Evolutionary conservation across 352 stramenopile genomes (phyloP).

Genomic region (Phytophthora syringae): DNA sequence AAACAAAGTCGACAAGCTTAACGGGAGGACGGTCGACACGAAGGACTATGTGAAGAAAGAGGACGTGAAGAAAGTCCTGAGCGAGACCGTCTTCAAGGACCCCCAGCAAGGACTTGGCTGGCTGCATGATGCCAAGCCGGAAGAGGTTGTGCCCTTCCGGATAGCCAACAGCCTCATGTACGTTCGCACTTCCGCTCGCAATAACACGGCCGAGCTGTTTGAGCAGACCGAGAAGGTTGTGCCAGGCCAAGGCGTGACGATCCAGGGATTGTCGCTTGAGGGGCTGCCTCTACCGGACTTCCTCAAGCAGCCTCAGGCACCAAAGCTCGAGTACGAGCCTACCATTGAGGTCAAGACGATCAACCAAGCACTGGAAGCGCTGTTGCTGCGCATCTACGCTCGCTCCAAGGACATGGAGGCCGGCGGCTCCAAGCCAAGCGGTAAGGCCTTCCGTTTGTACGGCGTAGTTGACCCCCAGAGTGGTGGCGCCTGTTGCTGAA

Average conservation of each 20-base stretch:
- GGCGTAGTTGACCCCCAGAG: constrained; percentile 4
- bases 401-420: constrained; percentile 68
- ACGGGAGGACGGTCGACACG: constrained; percentile 39
- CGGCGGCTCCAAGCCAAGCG: constrained; percentile 55
- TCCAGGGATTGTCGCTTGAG: constrained; percentile 8
- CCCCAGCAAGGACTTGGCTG: constrained; percentile 51
- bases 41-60: constrained; percentile 55
- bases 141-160: constrained; percentile 56
- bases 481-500: constrained; percentile 50
- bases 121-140: constrained; percentile 52
- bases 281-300: constrained; percentile 4
- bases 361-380: constrained; percentile 64
- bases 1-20: constrained; percentile 75
- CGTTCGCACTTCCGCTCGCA: constrained; percentile 61
- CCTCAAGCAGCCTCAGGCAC: constrained; percentile 13
- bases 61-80: constrained; percentile 54
- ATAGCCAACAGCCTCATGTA: constrained; percentile 77
- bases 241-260: constrained; percentile 5
- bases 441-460: constrained; percentile 49
- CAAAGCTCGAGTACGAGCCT: constrained; percentile 60
- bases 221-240: constrained; percentile 59
- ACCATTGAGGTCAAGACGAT: constrained; percentile 49
- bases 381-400: constrained; percentile 71
- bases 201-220: constrained; percentile 63
- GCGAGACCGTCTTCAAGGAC: constrained; percentile 60